Evolutionary conservation across 148 eudicot genomes (phyloP).

Genomic region (Salicornia ramosissima): DNA sequence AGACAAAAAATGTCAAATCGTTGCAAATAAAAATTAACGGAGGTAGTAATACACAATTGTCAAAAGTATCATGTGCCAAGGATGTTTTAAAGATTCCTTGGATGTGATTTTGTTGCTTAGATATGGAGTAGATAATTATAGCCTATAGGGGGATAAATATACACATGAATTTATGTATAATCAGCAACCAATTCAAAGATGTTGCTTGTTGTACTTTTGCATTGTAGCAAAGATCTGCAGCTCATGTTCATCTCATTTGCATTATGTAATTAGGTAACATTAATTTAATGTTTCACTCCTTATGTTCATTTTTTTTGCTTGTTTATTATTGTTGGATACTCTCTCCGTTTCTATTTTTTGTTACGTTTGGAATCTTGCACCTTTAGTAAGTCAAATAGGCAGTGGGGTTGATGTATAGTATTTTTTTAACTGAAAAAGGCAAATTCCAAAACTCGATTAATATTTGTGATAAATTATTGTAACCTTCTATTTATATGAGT

Average conservation of each 20-base stretch:
- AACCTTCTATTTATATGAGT: no score
- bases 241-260: slow-evolving; percentile 2
- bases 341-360: no score
- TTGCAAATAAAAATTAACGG: no score
- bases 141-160: background rate
- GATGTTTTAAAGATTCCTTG: slow-evolving; percentile 22
- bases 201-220: slow-evolving; percentile 9
- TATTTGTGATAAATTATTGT: no score
- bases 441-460: no score
- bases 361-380: no score
- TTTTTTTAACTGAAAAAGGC: no score
- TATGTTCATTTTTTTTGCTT: background rate
- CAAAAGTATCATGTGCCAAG: slow-evolving; percentile 19
- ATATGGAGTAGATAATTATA: background rate
- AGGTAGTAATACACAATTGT: no score
- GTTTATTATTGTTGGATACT: no score
- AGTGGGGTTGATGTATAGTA: no score
- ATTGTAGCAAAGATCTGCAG: background rate
- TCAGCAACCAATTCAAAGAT: background rate
- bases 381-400: no score
- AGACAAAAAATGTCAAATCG: no score
- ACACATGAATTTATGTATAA: slow-evolving; percentile 3
- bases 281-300: background rate
- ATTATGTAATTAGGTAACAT: background rate
- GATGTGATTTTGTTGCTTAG: slow-evolving; percentile 15